Conservation (phyloP, 2,329 filamentous ascomycete genomes). For the Talaromyces funiculosus region DNA sequence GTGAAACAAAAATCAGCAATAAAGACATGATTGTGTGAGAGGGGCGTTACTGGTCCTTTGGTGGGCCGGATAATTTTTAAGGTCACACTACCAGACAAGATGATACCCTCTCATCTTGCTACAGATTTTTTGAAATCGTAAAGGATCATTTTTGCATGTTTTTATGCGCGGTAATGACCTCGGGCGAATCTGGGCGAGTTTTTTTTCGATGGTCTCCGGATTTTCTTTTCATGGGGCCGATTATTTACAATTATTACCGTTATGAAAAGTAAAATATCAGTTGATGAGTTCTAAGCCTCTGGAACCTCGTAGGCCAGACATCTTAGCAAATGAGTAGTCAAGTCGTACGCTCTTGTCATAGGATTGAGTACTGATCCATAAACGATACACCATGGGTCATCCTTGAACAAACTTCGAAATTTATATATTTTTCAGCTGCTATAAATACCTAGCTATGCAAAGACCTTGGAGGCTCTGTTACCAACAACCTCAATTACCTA, state of each 20-base stretch:
- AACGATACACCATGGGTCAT: background rate
- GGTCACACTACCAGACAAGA: constrained; percentile 31
- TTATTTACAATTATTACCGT: constrained; percentile 16
- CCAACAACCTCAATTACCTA: background rate
- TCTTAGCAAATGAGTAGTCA: background rate
- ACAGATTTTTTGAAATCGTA: constrained; percentile 16
- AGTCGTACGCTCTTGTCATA: background rate
- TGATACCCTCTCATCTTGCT: constrained; percentile 21
- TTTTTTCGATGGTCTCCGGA: constrained; percentile 16
- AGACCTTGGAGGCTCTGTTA: background rate
- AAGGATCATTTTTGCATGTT: constrained; percentile 14
- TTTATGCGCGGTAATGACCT: constrained; percentile 14
- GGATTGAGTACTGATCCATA: background rate
- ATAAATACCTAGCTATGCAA: too few species aligned
- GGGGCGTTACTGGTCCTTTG: constrained; percentile 26
- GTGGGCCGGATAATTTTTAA: constrained; percentile 15
- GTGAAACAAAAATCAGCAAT: constrained; percentile 28
- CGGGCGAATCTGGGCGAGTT: constrained; percentile 17
- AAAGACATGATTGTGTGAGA: constrained; percentile 27
- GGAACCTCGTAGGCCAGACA: background rate
- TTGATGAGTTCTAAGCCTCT: constrained; percentile 12
- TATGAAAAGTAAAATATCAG: constrained; percentile 16
- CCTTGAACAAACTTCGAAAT: background rate
- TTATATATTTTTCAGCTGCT: too few species aligned
- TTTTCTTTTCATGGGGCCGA: constrained; percentile 14